Base-by-base conservation (phyloP, 2,329 filamentous ascomycete genomes). In the Diaporthe capsici region DNA sequence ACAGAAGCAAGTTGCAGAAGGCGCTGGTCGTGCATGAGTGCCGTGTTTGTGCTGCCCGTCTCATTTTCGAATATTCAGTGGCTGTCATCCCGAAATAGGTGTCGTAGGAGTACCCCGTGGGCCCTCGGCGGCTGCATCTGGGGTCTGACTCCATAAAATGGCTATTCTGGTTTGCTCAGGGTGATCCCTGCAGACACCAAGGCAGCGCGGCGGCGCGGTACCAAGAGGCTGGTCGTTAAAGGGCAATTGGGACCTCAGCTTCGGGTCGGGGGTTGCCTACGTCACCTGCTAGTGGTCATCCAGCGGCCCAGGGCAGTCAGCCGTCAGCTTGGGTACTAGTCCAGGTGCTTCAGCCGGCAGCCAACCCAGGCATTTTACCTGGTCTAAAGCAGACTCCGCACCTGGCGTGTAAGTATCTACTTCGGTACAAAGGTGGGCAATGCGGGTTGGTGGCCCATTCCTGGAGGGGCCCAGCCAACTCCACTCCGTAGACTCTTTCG, bases 81-180 rank as follows among this genome's bases (percentile, higher is more conserved):
- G 74, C 74, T 76, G 71, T 44, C 47, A 51, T 55, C 71, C 65
- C 34, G 60, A 72, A 76, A 76, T 76, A 76, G 74, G 44, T 55
- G 28, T 53, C n/a, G 60, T 44, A 73, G 57, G 74, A 73, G 12
- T 28, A 42, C 31, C 28, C 31, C 49, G 20, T 22, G 49, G 65
- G 49, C 65, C 34, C 15, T 28, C 34, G n/a, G 49, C 31, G 53
- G 74, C 60, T 67, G 74, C 71, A 71, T 68, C 34, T 34, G 71
- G 31, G 71, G 71, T 76, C 74, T 73, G 71, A 60, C 63, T n/a
- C 74, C 74, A 75, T 42, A 68, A 58, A 53, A n/a, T 10, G 70
- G 34, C 61, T 68, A 61, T 47, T 58, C 47, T 74, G 63, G 28
- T 44, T 34, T 2, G 47, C 7, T 70, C 15, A 20, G 65, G 65